phyloP scores from a whole-genome alignment of 768 basidiomycete species.

The Lentinula edodes region DNA sequence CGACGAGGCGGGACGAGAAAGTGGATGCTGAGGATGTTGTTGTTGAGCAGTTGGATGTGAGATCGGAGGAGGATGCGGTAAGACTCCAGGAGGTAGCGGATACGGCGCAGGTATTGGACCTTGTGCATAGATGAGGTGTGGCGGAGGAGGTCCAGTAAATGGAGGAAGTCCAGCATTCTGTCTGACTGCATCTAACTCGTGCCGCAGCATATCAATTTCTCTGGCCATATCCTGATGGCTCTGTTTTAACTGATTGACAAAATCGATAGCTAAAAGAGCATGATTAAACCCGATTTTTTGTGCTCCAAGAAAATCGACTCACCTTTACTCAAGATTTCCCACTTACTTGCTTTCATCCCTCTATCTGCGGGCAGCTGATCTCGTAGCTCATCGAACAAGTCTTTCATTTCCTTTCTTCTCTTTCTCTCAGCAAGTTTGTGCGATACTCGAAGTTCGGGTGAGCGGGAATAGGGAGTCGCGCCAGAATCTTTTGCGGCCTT shows the following conservation, averaged over 20 bases:
- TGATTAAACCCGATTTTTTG: slow-evolving; percentile 7
- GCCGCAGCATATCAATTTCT: slow-evolving; percentile 74
- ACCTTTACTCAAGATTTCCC: slow-evolving; percentile 99
- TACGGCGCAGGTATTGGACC: slow-evolving; percentile 39
- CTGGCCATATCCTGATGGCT: slow-evolving; percentile 70
- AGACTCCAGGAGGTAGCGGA: slow-evolving; percentile 37
- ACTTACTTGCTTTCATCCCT: slow-evolving; percentile 96
- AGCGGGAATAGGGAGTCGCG: slow-evolving; percentile 87
- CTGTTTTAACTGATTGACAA: slow-evolving; percentile 74
- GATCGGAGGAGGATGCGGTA: slow-evolving; percentile 38
- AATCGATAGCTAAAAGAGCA: slow-evolving; percentile 69
- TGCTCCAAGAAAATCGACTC: slow-evolving; percentile 15
- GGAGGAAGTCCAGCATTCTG: slow-evolving; percentile 43
- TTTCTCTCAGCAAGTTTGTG: slow-evolving; percentile 98
- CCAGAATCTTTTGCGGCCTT: slow-evolving; percentile 43
- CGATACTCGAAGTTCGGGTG: slow-evolving; percentile 89
- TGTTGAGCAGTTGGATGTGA: slow-evolving; percentile 14
- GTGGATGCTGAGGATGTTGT: slow-evolving; percentile 25
- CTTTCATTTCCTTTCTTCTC: slow-evolving; percentile 98
- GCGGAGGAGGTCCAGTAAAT: slow-evolving; percentile 45
- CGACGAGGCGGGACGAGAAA: slow-evolving; percentile 57
- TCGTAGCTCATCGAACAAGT: slow-evolving; percentile 92
- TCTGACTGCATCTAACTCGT: slow-evolving; percentile 64
- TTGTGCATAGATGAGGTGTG: slow-evolving; percentile 48
- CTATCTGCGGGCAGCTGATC: slow-evolving; percentile 90